Base-by-base conservation (phyloP, 2,329 filamentous ascomycete species). In the Seiridium unicorne region DNA sequence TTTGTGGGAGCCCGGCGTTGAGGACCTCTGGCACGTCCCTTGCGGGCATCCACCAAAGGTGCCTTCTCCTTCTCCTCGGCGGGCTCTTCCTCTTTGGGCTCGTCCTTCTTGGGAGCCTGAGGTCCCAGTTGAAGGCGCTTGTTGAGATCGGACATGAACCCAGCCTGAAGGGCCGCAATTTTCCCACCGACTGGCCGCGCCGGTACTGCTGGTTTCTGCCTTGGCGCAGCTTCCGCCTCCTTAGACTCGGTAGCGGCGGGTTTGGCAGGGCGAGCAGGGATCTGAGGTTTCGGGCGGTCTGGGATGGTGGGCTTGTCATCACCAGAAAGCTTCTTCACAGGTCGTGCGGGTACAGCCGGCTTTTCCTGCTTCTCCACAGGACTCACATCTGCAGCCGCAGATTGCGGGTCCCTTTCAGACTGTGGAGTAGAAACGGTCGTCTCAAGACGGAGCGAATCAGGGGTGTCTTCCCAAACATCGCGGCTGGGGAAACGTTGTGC, bases 401-500 rank as follows among this genome's bases (percentile, higher is more conserved):
- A 70, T 51, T 75, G 78, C 53, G 77, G 74, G 35, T 71, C 73
- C 32, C 74, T 75, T 63, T 83, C 80, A 31, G 79, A 77, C 3
- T 83, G 61, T 35, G 77, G 84, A 32, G 73, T 80, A 47, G 74
- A 81, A 55, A 96, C 88, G 0, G 89, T 93, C 0, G 93, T 90
- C 69, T 93, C 87, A 26, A 96, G 83, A 64, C 90, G 84, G 60
- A 91, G 84, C 69, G 91, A 94, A 68, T 96, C 92, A 1, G 94
- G 94, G 0, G 86, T 88, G 73, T 98, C 94, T 77, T 98, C 94
- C 94, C 94, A 97, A 47, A 97, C 87, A 75, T 98, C 94, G 58
- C 88, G 87, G 72, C 93, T 97, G 0, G 94, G 94, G 73, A 98
- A 98, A 10, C 92, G 87, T 56, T 89, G 87, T 60, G 86, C 80